Evolutionary conservation across 148 eudicot genomes (phyloP).

Genomic region (Rhododendron molle): DNA sequence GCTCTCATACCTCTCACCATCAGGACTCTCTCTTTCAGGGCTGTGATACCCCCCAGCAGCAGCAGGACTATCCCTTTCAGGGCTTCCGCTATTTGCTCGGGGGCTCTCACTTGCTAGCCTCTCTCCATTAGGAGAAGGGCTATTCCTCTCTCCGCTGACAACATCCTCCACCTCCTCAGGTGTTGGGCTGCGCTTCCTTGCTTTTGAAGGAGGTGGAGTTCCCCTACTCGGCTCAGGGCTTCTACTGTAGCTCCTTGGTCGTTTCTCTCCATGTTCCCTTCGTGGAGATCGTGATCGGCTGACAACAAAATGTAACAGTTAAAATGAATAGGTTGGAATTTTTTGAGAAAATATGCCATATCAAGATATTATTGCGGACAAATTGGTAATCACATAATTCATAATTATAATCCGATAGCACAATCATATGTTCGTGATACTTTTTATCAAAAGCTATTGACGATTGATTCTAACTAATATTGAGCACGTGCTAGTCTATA

Average conservation of each 20-base stretch:
- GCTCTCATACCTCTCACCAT: constrained; percentile 27
- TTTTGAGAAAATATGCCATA: neutral
- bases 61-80: constrained; percentile 38
- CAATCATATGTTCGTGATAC: too few relatives aligned
- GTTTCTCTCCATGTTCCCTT: constrained; percentile 49
- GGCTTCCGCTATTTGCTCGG: constrained; percentile 49
- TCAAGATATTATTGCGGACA: neutral
- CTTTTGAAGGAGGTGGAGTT: constrained; percentile 37
- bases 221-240: constrained; percentile 52
- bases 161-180: constrained; percentile 43
- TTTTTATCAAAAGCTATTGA: too few relatives aligned
- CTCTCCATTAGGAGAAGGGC: constrained; percentile 29
- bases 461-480: too few relatives aligned
- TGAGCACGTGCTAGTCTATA: too few relatives aligned
- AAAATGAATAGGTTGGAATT: too few relatives aligned
- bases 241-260: constrained; percentile 50
- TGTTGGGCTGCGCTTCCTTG: constrained; percentile 56
- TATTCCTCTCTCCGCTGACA: constrained; percentile 28
- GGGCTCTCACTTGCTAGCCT: constrained; percentile 45
- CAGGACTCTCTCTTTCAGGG: constrained; percentile 31
- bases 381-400: too few relatives aligned
- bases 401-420: too few relatives aligned
- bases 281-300: constrained; percentile 72
- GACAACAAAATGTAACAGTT: constrained; percentile 5
- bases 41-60: constrained; percentile 22